A percentile compares a stretch with the other conserved stretches of the same genome.
These are phyloP conservation scores for Kodamaea kaohsiungensis DNA, from an alignment of 805 yeast genomes.

Conservation along the genomic window DNA sequence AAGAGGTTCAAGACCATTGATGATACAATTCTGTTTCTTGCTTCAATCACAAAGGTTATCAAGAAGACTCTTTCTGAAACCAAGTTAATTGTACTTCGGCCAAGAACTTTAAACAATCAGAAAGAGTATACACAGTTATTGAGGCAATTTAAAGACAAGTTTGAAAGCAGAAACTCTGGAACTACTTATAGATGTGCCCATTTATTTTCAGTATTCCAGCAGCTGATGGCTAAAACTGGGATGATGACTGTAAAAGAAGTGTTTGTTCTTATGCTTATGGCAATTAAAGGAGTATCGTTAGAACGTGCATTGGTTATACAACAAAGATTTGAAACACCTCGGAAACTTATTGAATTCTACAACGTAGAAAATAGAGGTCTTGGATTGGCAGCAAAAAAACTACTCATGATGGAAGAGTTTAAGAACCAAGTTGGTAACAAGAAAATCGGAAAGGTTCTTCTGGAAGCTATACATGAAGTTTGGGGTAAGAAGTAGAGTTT, in stretches of 20 bases:
- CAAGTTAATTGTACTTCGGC: constrained; percentile 51
- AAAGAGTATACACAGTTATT: constrained; percentile 48
- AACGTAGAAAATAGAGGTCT: constrained; percentile 20
- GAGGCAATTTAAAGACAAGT: constrained; percentile 44
- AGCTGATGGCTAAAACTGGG: constrained; percentile 66
- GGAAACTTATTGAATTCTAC: constrained; percentile 52
- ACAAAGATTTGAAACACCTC: constrained; percentile 68
- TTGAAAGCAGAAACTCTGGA: constrained; percentile 27
- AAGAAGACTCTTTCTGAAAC: constrained; percentile 30
- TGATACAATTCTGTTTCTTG: constrained; percentile 66
- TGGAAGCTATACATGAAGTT: constrained; percentile 52
- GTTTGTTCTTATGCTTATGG: constrained; percentile 74
- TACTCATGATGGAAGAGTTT: constrained; percentile 33
- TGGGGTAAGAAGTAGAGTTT: constrained; percentile 48
- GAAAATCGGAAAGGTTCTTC: constrained; percentile 51
- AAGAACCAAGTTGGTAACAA: constrained; percentile 50
- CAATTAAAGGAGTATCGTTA: constrained; percentile 75
- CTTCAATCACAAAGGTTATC: constrained; percentile 49
- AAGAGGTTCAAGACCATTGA: constrained; percentile 71
- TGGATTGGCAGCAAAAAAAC: constrained; percentile 24
- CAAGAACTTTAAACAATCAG: constrained; percentile 50
- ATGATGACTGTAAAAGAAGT: constrained; percentile 74
- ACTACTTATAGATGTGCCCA: constrained; percentile 40
- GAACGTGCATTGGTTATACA: constrained; percentile 87
- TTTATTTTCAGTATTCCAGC: constrained; percentile 50